phyloP scores from a whole-genome alignment of 176 grass and related monocot genomes.

The Pharus latifolius region DNA sequence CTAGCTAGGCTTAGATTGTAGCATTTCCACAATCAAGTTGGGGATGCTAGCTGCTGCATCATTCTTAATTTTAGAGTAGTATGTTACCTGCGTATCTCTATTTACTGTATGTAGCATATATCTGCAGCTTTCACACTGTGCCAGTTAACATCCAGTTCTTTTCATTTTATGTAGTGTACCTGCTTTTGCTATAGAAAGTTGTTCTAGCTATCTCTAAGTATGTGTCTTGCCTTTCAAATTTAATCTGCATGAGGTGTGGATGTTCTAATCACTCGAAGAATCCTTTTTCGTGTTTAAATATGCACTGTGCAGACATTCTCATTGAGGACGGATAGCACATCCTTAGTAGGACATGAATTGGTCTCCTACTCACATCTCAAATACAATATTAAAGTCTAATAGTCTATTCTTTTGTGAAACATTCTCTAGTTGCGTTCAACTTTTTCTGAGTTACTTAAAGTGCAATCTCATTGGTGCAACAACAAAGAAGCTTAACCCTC shows the following conservation, averaged over 20 bases:
- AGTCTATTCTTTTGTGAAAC: no score
- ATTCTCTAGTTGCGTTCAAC: no score
- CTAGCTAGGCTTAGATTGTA: background rate
- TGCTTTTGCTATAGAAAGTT: background rate
- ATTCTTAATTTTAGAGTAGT: background rate
- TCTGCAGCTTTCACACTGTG: background rate
- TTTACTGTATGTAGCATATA: background rate
- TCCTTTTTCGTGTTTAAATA: no score
- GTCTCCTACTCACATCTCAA: no score
- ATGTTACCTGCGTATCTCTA: background rate
- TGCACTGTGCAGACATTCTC: background rate
- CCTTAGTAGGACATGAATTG: no score
- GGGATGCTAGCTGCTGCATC: background rate
- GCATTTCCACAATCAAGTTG: background rate
- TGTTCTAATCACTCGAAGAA: background rate
- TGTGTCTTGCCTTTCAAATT: background rate
- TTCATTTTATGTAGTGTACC: conserved; percentile 7
- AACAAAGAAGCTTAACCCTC: no score
- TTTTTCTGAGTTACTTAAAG: no score
- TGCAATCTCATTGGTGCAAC: no score
- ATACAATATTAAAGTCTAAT: no score
- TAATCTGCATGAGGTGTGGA: background rate
- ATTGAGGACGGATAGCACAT: no score
- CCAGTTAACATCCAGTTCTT: background rate
- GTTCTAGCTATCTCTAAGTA: background rate